These are phyloP conservation scores for Irpex sp. DNA, from an alignment of 1,284 basidiomycete species.

Conservation along the genomic window DNA sequence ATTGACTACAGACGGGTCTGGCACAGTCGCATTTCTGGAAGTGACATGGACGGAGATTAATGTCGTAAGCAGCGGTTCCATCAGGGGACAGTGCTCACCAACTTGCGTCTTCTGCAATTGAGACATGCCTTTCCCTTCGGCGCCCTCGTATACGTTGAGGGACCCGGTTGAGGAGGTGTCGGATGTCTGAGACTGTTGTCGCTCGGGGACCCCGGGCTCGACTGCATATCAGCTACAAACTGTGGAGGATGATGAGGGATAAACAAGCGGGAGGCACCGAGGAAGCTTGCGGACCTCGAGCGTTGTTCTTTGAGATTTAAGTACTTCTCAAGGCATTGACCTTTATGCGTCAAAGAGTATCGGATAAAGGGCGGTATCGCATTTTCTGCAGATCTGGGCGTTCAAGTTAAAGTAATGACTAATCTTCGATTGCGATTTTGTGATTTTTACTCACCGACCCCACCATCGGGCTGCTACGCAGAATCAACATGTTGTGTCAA, in stretches of 20 bases:
- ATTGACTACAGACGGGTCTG: constrained; percentile 25
- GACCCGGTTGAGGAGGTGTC: constrained; percentile 3
- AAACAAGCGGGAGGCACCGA: not conserved
- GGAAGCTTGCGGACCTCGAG: not conserved
- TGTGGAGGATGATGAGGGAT: not conserved
- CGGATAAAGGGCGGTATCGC: not conserved
- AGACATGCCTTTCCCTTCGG: constrained; percentile 29
- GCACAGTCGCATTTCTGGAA: constrained; percentile 26
- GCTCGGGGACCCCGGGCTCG: not conserved
- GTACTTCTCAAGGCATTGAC: not conserved
- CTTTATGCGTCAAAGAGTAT: not conserved
- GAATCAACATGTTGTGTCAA: not conserved
- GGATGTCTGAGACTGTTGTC: not conserved
- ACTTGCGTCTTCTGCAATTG: constrained; percentile 28
- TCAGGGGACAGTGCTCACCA: constrained; percentile 16
- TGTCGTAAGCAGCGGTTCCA: not conserved
- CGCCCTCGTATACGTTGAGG: constrained; percentile 18
- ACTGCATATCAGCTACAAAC: not conserved
- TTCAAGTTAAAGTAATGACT: not conserved
- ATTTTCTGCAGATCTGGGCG: not conserved
- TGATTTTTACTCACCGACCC: not conserved
- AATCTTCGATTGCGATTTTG: not conserved
- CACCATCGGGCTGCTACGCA: not conserved
- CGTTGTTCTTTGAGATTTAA: not conserved
- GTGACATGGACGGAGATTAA: not conserved